Evolutionary conservation across 208 protist genomes (phyloP), one percentile per base, ranked within the genome.

Genomic region (Leishmania lainsoni): DNA sequence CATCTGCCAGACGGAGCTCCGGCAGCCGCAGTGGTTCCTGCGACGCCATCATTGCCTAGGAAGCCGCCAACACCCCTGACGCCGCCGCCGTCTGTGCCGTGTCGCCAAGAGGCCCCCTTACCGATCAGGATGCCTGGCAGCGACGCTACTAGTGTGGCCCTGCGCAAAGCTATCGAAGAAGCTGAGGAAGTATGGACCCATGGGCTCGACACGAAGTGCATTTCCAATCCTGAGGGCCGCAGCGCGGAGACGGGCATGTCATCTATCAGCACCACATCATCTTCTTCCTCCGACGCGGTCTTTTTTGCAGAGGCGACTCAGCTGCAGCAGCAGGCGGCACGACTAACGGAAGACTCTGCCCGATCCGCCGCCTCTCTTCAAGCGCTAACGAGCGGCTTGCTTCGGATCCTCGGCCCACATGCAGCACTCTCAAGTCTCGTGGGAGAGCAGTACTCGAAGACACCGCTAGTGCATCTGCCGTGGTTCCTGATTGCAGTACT

Each of bases 361-460:
- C 74, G 61, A 63, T 63, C 81, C 20, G 76, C 70, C 16, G 75
- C 81, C 32, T 22, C 35, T 42, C 76, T 84, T 51, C 81, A 84
- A 48, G 35, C 76, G 17, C 75, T 80, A 26, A 84, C 81, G 10
- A 66, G 59, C 16, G 81, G 80, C 29, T 39, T 84, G 20, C 52
- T 84, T 29, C 68, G 81, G 16, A 39, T 84, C 58, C 51, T 84
- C 32, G 76, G 81, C 49, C 81, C 81, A 14, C 81, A 84, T n/a
- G 75, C 76, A 0, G 81, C 75, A 4, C 70, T 84, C 54, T 78
- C 81, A n/a, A 49, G 76, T 22, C 54, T 80, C 5, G 63, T 78
- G 22, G 76, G 76, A 20, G 76, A 80, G 39, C 58, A 49, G 39
- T 84, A 80, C 59, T 54, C 75, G 1, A 63, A 52, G 4, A 84